phyloP scores from a whole-genome alignment of 495 filamentous ascomycete genomes.

The Rostrohypoxylon terebratum region DNA sequence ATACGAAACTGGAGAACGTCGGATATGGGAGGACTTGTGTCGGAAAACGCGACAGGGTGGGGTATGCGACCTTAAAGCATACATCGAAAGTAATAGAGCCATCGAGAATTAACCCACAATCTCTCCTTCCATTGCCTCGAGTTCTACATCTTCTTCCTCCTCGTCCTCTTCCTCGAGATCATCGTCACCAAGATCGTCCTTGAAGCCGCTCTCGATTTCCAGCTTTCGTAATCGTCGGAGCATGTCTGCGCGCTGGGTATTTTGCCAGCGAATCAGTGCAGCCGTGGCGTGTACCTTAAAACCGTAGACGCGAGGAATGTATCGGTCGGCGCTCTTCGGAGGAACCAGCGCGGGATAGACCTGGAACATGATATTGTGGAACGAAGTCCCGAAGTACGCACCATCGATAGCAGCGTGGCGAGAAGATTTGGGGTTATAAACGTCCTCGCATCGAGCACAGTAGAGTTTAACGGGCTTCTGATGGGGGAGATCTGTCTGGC shows the following conservation, averaged over 20 bases:
- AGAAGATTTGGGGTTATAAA: constrained; percentile 98
- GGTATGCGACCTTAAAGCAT: neutral
- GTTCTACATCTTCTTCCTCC: constrained; percentile 58
- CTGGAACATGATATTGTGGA: constrained; percentile 99
- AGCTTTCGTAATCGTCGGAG: constrained; percentile 71
- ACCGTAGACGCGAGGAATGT: constrained; percentile 89
- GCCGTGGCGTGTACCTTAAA: constrained; percentile 94
- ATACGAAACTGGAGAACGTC: neutral
- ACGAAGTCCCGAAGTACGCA: constrained; percentile 96
- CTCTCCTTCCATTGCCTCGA: constrained; percentile 53
- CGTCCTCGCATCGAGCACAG: constrained; percentile 95
- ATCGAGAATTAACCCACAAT: constrained; percentile 39
- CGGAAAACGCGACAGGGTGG: neutral
- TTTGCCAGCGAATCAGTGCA: constrained; percentile 91
- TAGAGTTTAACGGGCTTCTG: constrained; percentile 93
- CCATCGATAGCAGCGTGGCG: constrained; percentile 95
- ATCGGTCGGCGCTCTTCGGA: constrained; percentile 83
- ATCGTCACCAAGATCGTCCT: constrained; percentile 57
- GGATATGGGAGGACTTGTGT: neutral
- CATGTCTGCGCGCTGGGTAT: constrained; percentile 80
- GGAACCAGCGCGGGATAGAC: constrained; percentile 93
- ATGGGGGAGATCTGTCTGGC: constrained; percentile 86
- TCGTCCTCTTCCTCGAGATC: constrained; percentile 60
- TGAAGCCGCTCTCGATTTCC: constrained; percentile 70
- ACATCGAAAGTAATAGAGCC: neutral